These are phyloP conservation scores for Chytriomyces hyalinus DNA, from an alignment of 192 early-diverging fungal species.

Conservation along the genomic window DNA sequence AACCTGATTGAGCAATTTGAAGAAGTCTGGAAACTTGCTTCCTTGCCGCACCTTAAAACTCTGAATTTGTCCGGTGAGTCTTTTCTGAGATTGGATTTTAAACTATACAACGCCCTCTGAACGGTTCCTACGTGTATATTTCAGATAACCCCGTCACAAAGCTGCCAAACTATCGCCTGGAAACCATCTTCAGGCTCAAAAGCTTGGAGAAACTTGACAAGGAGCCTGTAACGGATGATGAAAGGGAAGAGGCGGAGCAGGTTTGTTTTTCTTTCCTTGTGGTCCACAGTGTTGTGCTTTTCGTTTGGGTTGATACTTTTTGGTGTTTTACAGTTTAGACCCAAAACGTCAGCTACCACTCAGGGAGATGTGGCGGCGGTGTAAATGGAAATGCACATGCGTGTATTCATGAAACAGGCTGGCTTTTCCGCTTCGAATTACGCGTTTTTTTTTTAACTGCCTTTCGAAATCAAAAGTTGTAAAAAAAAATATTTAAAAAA, in stretches of 20 bases:
- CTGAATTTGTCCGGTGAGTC: slow-evolving; percentile 50
- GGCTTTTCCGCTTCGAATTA: neutral
- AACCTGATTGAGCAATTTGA: slow-evolving; percentile 52
- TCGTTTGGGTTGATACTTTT: neutral
- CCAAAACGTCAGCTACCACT: slow-evolving; percentile 5
- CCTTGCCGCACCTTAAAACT: slow-evolving; percentile 42
- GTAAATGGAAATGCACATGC: neutral
- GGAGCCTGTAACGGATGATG: slow-evolving; percentile 57
- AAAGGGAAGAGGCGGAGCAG: slow-evolving; percentile 57
- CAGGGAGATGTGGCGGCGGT: neutral
- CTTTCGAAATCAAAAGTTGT: no score
- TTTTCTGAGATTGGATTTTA: neutral
- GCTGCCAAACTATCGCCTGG: slow-evolving; percentile 55
- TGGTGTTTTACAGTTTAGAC: slow-evolving; percentile 3
- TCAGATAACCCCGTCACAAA: slow-evolving; percentile 57
- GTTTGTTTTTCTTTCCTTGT: slow-evolving; percentile 15
- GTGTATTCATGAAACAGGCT: neutral
- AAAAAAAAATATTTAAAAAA: slow-evolving; percentile 10
- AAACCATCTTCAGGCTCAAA: slow-evolving; percentile 49
- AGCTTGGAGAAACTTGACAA: slow-evolving; percentile 62
- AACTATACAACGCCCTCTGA: neutral
- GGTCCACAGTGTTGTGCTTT: neutral
- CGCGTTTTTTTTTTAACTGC: slow-evolving; percentile 3
- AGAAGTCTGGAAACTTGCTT: slow-evolving; percentile 50
- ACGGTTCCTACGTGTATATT: neutral